Evolutionary conservation across 2,329 filamentous ascomycete species (phyloP).

Genomic region (Fusarium odoratissimum): DNA sequence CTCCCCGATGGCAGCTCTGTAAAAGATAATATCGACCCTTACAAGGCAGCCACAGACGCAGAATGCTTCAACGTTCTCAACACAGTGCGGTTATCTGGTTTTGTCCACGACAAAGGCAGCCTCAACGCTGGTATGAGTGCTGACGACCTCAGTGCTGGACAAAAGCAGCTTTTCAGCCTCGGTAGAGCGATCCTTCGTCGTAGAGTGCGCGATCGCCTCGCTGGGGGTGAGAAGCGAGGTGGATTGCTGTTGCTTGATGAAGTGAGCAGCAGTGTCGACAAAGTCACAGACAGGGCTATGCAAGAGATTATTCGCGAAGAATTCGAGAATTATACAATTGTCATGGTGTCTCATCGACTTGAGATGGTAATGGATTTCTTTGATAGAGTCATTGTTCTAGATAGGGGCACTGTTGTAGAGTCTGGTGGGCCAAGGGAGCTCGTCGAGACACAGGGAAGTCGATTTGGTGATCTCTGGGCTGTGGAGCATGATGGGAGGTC

Average conservation of each 20-base stretch:
- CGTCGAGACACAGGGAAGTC: slow-evolving; percentile 40
- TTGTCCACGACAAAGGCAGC: slow-evolving; percentile 51
- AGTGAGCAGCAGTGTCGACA: slow-evolving; percentile 57
- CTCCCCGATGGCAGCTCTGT: slow-evolving; percentile 57
- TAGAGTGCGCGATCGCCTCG: slow-evolving; percentile 33
- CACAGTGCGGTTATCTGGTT: slow-evolving; percentile 49
- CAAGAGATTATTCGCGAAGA: slow-evolving; percentile 54
- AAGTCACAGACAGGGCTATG: slow-evolving; percentile 56
- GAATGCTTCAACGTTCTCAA: slow-evolving; percentile 53
- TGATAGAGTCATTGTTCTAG: slow-evolving; percentile 62
- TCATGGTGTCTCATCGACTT: slow-evolving; percentile 60
- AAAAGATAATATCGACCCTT: slow-evolving; percentile 58
- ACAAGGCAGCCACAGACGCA: slow-evolving; percentile 42
- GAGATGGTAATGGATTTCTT: slow-evolving; percentile 64
- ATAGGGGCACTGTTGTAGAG: slow-evolving; percentile 61
- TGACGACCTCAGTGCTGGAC: slow-evolving; percentile 66
- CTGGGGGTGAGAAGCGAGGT: slow-evolving; percentile 29
- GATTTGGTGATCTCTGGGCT: slow-evolving; percentile 50
- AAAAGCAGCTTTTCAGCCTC: slow-evolving; percentile 73
- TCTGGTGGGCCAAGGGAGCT: slow-evolving; percentile 42
- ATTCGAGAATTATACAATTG: slow-evolving; percentile 63
- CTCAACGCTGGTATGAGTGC: slow-evolving; percentile 55
- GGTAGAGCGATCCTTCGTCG: slow-evolving; percentile 66
- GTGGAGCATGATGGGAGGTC: slow-evolving; percentile 34
- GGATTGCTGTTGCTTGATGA: slow-evolving; percentile 56